Percentiles rank a stretch among this genome's conserved stretches.
Conservation (phyloP, 176 grass and related monocot species). For the Ensete ventricosum region DNA sequence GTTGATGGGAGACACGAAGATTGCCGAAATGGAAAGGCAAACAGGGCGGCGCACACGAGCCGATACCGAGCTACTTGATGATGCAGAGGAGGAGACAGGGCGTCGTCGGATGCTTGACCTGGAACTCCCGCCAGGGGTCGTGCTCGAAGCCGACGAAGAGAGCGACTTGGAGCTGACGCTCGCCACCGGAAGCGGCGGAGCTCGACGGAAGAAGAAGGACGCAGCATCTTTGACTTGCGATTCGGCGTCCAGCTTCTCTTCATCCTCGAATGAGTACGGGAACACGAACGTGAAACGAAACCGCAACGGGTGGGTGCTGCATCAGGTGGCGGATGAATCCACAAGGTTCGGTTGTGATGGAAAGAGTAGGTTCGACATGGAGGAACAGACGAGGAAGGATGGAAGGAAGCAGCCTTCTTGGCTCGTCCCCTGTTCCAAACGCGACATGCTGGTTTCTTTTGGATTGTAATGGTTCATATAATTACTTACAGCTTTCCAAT, state of each 20-base stretch:
- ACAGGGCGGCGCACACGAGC: no score
- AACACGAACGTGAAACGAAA: background rate
- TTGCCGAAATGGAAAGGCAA: background rate
- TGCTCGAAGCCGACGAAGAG: constrained; percentile 16
- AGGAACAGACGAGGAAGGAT: constrained; percentile 30
- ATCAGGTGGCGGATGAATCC: constrained; percentile 25
- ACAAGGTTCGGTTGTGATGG: constrained; percentile 41
- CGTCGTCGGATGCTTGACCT: constrained; percentile 1
- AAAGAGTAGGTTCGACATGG: constrained; percentile 7
- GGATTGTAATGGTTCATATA: constrained; percentile 1
- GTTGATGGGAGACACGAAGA: constrained; percentile 22
- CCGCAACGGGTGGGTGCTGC: background rate
- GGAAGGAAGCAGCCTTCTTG: constrained; percentile 46
- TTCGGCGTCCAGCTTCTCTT: constrained; percentile 32
- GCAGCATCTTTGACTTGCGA: constrained; percentile 33
- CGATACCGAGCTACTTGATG: constrained; percentile 30
- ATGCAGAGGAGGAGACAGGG: background rate
- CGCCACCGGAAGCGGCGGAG: constrained; percentile 30
- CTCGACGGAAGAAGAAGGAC: constrained; percentile 27
- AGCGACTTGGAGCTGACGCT: constrained; percentile 57
- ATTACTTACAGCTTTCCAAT: background rate
- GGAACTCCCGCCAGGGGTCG: background rate
- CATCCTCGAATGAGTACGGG: constrained; percentile 44
- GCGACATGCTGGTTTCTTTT: constrained; percentile 30
- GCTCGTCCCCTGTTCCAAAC: constrained; percentile 51